Percentiles rank a stretch among this genome's conserved stretches.
phyloP scores from a whole-genome alignment of 257 asterid species.

The Penstemon newberryi region DNA sequence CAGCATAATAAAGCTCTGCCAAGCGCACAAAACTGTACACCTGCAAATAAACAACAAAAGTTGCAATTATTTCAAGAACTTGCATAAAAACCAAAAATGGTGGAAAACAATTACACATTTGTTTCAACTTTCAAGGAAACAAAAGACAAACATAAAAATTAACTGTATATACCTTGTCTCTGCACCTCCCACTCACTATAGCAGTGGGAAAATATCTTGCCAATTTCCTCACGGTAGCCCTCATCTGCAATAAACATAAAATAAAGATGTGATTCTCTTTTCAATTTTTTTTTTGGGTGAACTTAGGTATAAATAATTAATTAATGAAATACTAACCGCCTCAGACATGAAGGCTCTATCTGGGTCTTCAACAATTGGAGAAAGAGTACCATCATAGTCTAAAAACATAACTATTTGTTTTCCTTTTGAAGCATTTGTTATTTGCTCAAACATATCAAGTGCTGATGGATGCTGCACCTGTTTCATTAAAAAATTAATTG shows the following conservation, averaged over 20 bases:
- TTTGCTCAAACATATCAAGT: conserved; percentile 74
- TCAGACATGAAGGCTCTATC: conserved; percentile 92
- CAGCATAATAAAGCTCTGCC: conserved; percentile 96
- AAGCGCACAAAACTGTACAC: conserved; percentile 82
- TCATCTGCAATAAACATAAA: conserved; percentile 38
- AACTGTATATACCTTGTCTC: conserved; percentile 62
- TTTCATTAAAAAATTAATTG: conserved; percentile 11
- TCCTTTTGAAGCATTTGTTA: conserved; percentile 76
- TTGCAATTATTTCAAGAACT: not conserved
- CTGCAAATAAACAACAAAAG: conserved; percentile 30
- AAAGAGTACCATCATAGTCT: conserved; percentile 93
- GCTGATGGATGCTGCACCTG: conserved; percentile 87
- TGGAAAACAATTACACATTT: not conserved
- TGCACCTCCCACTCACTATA: conserved; percentile 87
- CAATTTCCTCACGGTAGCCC: conserved; percentile 75
- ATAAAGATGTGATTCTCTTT: not conserved
- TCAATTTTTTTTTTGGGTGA: too few relatives aligned
- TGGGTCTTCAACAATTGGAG: conserved; percentile 94
- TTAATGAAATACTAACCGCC: conserved; percentile 42
- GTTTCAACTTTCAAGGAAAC: not conserved
- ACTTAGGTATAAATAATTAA: too few relatives aligned
- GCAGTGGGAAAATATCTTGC: conserved; percentile 88
- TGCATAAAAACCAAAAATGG: not conserved
- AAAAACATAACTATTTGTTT: conserved; percentile 86
- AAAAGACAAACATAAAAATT: not conserved